A percentile compares a stretch with the other conserved stretches of the same genome.
Conservation (phyloP, 805 yeast genomes). For the Teunomyces barrocoloradensis region DNA sequence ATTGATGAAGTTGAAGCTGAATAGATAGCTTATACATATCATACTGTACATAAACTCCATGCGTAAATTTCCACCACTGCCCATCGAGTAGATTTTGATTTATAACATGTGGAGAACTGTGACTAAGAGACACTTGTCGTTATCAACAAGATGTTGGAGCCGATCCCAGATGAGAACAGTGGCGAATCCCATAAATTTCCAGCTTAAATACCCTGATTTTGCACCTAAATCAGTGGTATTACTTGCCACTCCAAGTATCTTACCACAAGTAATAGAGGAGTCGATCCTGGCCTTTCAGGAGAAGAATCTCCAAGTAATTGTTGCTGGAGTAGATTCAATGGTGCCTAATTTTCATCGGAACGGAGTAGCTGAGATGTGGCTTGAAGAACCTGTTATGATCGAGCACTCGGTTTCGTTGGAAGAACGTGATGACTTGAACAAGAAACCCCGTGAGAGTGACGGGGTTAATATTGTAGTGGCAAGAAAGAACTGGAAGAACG, state of each 20-base stretch:
- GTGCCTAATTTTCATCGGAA: slow-evolving; percentile 29
- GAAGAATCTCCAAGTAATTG: slow-evolving; percentile 31
- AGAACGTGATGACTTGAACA: slow-evolving; percentile 22
- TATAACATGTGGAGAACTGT: not conserved
- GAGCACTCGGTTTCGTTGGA: slow-evolving; percentile 17
- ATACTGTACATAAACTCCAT: not conserved
- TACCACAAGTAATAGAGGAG: slow-evolving; percentile 29
- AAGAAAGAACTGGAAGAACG: slow-evolving; percentile 37
- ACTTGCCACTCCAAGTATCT: slow-evolving; percentile 35
- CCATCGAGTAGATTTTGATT: not conserved
- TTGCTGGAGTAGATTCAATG: slow-evolving; percentile 41
- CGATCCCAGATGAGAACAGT: slow-evolving; percentile 5
- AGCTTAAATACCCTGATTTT: slow-evolving; percentile 8
- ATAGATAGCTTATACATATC: not conserved
- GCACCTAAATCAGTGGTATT: slow-evolving; percentile 30
- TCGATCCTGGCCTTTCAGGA: slow-evolving; percentile 25
- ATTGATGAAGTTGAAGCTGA: slow-evolving; percentile 18
- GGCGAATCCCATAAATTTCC: slow-evolving; percentile 7
- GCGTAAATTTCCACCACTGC: not conserved
- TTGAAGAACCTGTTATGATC: slow-evolving; percentile 22
- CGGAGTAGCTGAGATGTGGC: slow-evolving; percentile 42
- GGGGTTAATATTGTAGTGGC: slow-evolving; percentile 35
- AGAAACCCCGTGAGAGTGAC: slow-evolving; percentile 28
- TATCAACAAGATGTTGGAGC: not conserved
- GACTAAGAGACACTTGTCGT: slow-evolving; percentile 1